Evolutionary conservation across 345 rosid genomes (phyloP).

Genomic region (Arabidopsis thaliana): TAIR10.1 NC_003071.7:5537501-5538000

Average conservation of each 20-base stretch:
- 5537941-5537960: conserved; percentile 29
- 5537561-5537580: conserved; percentile 91
- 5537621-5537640: conserved; percentile 92
- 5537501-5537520: conserved; percentile 83
- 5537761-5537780: conserved; percentile 2
- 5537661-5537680: conserved; percentile 63
- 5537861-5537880: conserved; percentile 40
- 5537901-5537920: conserved; percentile 35
- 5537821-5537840: conserved; percentile 47
- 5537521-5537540: conserved; percentile 61
- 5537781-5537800: not conserved
- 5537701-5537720: conserved; percentile 67
- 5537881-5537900: conserved; percentile 17
- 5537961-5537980: conserved; percentile 43
- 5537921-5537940: not conserved
- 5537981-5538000: conserved; percentile 39
- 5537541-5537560: conserved; percentile 86
- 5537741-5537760: not conserved
- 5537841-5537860: conserved; percentile 46
- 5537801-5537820: conserved; percentile 22
- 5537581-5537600: conserved; percentile 68
- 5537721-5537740: conserved; percentile 46
- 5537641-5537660: conserved; percentile 79
- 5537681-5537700: conserved; percentile 85
- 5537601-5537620: conserved; percentile 66